Evolutionary conservation across 345 rosid species (phyloP), one percentile per base, ranked within the genome.

Genomic region (Aegle marmelos): DNA sequence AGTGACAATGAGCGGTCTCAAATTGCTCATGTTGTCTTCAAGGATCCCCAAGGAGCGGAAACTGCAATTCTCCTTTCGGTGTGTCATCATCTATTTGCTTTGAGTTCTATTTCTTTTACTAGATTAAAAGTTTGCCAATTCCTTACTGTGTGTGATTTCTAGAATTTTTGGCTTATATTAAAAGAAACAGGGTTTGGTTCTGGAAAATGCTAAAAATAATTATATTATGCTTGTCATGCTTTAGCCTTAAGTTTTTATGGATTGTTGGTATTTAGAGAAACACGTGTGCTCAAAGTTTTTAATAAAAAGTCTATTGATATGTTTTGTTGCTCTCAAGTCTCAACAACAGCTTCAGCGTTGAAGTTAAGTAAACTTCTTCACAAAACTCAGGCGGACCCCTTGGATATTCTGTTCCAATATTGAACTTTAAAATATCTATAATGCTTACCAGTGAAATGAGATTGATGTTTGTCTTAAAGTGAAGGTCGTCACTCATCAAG

Each of bases 51-150:
- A 81, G 98, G 98, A 72, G 95, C 97, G 56, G 94, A 91, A 71
- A 95, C 98, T 77, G 98, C 98, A 4, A 86, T 89, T 85, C 97
- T 93, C 78, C 94, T 95, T 82, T 89, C 98, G 28, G 98, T 95
- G 72, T 33, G 85, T 82, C 63, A 59, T 39, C 45, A 36, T 56
- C 68, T 68, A 45, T 36, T 24, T 48, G 67, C 59, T 68, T 24
- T 14, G 7, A 21, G 22, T 73, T 64, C 8, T 34, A 22, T 16
- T 41, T 9, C 70, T 25, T 63, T 69, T 25, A 10, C 9, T 75
- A 33, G 45, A 57, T n/a, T 70, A 28, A 70, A 2, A 25, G 28
- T 37, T 28, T n/a, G 19, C 39, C 25, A n/a, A 53, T 62, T 22
- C 9, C 36, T 7, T 5, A 17, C 39, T 75, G 53, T 54, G 27